These are phyloP conservation scores for Trifolium fragiferum DNA, from an alignment of 306 rosid species.

Conservation along the genomic window DNA sequence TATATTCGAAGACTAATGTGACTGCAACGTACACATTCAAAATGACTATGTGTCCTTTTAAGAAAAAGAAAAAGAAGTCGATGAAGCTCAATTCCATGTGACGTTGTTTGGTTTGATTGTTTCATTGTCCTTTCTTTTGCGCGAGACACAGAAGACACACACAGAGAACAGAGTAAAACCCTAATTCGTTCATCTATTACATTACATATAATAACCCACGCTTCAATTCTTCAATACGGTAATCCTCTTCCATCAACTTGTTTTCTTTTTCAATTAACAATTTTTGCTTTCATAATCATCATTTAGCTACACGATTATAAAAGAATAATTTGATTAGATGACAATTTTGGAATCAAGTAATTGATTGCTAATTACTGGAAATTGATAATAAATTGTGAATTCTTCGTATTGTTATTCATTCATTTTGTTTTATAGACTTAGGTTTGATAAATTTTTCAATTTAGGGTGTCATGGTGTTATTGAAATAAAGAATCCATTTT, in stretches of 20 bases:
- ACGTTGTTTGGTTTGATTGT: too few species aligned
- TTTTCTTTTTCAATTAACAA: not conserved
- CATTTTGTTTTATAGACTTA: not conserved
- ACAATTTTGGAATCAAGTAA: not conserved
- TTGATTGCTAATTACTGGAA: conserved; percentile 4
- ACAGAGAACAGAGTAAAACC: conserved; percentile 17
- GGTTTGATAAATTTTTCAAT: not conserved
- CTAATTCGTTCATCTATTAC: too few species aligned
- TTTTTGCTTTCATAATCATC: not conserved
- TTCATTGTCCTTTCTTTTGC: conserved; percentile 1
- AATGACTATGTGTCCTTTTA: too few species aligned
- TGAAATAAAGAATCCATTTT: conserved; percentile 19
- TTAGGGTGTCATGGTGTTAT: conserved; percentile 2
- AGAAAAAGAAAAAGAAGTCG: too few species aligned
- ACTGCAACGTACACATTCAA: too few species aligned
- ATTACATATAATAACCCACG: not conserved
- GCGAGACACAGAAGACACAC: not conserved
- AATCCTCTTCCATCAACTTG: not conserved
- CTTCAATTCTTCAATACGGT: conserved; percentile 30
- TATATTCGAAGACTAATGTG: too few species aligned
- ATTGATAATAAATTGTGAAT: not conserved
- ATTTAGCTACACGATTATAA: not conserved
- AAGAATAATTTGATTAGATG: not conserved
- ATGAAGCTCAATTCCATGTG: too few species aligned
- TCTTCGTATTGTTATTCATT: not conserved